Conservation (phyloP, 768 basidiomycete species). For the Amanita molliuscula region DNA sequence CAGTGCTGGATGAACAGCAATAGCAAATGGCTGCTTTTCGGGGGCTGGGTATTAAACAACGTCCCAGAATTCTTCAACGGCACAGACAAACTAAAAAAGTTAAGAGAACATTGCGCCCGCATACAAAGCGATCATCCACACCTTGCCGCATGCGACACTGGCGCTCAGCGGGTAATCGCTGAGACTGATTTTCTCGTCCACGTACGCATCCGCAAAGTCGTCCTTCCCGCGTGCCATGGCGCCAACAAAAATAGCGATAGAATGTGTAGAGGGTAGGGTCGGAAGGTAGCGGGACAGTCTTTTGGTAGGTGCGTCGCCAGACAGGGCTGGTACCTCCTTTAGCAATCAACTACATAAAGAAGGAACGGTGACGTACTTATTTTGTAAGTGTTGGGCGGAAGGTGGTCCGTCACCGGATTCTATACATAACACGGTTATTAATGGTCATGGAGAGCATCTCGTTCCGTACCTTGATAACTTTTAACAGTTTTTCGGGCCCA, state of each 20-base stretch:
- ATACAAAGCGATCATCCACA: constrained; percentile 25
- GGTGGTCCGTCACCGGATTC: constrained; percentile 93
- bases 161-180: constrained; percentile 91
- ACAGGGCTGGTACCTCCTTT: constrained; percentile 50
- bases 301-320: constrained; percentile 79
- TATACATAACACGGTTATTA: constrained; percentile 16
- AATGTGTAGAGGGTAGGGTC: constrained; percentile 78
- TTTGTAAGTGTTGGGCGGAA: constrained; percentile 93
- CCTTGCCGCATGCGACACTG: constrained; percentile 95
- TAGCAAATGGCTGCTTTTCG: neutral
- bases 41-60: constrained; percentile 42
- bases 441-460: neutral
- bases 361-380: constrained; percentile 49
- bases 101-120: no score
- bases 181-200: constrained; percentile 96
- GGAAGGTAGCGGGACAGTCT: constrained; percentile 78
- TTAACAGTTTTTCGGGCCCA: constrained; percentile 91
- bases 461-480: constrained; percentile 79
- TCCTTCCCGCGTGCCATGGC: constrained; percentile 97
- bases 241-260: constrained; percentile 91
- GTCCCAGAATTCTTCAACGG: constrained; percentile 92
- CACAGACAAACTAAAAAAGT: constrained; percentile 66
- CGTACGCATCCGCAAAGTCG: constrained; percentile 90
- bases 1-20: constrained; percentile 1
- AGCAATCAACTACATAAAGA: constrained; percentile 4